A percentile compares a stretch with the other conserved stretches of the same genome.
Evolutionary conservation across 352 stramenopile genomes (phyloP).

Genomic region (Aphanomyces astaci): DNA sequence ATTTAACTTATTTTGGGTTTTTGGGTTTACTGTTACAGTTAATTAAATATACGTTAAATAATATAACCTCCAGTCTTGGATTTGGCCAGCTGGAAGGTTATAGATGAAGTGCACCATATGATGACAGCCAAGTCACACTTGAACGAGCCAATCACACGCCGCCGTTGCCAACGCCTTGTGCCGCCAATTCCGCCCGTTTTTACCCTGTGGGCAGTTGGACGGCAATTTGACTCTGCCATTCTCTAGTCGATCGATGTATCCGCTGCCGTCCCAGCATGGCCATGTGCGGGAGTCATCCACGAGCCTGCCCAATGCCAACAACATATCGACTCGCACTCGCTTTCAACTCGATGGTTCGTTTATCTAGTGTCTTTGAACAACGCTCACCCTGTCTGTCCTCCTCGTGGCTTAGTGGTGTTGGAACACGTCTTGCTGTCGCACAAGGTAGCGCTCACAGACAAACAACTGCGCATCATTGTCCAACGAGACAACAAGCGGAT

Average conservation of each 20-base stretch:
- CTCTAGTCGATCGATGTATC: neutral
- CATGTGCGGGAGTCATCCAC: neutral
- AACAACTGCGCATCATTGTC: conserved; percentile 20
- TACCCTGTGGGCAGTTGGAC: neutral
- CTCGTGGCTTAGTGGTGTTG: conserved; percentile 7
- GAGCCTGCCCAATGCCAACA: neutral
- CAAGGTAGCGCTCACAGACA: conserved; percentile 19
- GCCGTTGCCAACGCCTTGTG: neutral
- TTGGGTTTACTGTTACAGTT: too few relatives aligned
- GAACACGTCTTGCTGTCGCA: conserved; percentile 15
- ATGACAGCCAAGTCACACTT: neutral
- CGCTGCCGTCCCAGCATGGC: neutral
- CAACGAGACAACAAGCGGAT: conserved; percentile 20
- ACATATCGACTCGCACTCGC: neutral
- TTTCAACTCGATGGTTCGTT: conserved; percentile 17
- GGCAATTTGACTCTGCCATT: neutral
- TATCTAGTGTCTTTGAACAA: too few relatives aligned
- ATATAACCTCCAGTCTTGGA: too few relatives aligned
- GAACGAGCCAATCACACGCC: neutral
- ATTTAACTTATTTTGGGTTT: too few relatives aligned
- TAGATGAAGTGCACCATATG: too few relatives aligned
- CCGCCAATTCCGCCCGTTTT: neutral
- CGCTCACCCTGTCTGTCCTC: too few relatives aligned
- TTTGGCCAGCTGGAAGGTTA: too few relatives aligned
- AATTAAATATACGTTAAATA: too few relatives aligned